These are phyloP conservation scores for Aspergillus melleus DNA, from an alignment of 2,329 filamentous ascomycete genomes.

Conservation along the genomic window DNA sequence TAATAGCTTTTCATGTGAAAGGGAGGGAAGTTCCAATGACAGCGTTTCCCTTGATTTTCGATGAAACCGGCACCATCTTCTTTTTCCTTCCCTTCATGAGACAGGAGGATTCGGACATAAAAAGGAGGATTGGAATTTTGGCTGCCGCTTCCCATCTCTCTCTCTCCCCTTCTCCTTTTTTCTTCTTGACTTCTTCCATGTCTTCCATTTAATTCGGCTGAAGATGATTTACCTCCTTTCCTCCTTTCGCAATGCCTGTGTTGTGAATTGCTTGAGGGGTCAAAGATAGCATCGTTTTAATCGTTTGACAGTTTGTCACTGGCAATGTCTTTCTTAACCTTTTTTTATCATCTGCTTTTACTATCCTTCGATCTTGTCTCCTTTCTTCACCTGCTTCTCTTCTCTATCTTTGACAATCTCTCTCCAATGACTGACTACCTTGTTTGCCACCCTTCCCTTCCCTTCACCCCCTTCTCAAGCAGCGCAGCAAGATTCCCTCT, in stretches of 20 bases:
- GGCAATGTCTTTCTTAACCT: conserved; percentile 1
- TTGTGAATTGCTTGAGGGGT: conserved; percentile 21
- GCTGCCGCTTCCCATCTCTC: conserved; percentile 17
- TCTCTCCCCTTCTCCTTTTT: conserved; percentile 14
- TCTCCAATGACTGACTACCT: conserved; percentile 10
- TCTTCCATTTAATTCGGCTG: conserved; percentile 19
- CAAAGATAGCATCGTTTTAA: conserved; percentile 36
- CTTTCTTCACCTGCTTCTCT: conserved; percentile 19
- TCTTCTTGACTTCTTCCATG: conserved; percentile 22
- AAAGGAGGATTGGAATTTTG: conserved; percentile 18
- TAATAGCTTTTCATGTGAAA: conserved; percentile 38
- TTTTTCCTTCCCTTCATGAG: conserved; percentile 13
- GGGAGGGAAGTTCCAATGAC: conserved; percentile 30
- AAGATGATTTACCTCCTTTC: conserved; percentile 18
- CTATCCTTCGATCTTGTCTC: conserved; percentile 27
- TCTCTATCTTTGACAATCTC: conserved; percentile 14
- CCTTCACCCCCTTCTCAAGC: conserved; percentile 34
- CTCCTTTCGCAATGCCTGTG: conserved; percentile 8
- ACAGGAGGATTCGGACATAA: conserved; percentile 4
- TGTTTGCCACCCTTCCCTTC: conserved; percentile 28
- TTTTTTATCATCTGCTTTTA: neutral
- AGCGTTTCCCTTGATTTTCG: conserved; percentile 27
- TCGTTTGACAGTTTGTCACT: conserved; percentile 27
- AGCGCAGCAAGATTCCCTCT: conserved; percentile 45
- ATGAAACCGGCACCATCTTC: conserved; percentile 23